phyloP scores from a whole-genome alignment of 2,329 filamentous ascomycete genomes.

The Aspergillus japonicus region DNA sequence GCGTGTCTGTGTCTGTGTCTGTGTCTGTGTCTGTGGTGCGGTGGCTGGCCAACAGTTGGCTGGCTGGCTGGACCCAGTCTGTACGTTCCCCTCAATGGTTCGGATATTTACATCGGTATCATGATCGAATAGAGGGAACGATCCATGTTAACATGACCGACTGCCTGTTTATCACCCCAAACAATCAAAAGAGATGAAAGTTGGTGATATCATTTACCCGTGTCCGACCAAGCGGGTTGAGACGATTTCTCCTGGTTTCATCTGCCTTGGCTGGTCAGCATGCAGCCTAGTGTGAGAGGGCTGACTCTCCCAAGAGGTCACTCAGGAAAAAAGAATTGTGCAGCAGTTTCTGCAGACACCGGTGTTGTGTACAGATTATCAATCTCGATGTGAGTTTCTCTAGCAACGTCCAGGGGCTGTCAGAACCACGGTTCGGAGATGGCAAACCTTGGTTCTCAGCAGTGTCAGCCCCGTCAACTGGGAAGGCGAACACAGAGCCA shows the following conservation, averaged over 20 bases:
- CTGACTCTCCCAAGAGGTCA: not conserved
- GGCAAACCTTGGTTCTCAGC: not conserved
- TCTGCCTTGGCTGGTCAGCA: not conserved
- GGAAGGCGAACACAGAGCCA: too few species aligned
- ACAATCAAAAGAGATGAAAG: not conserved
- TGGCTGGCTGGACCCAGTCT: not conserved
- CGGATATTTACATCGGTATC: not conserved
- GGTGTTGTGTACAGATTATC: not conserved
- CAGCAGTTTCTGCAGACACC: not conserved
- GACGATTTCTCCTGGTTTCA: not conserved
- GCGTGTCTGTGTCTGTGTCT: too few species aligned
- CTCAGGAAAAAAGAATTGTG: too few species aligned
- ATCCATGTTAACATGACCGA: not conserved
- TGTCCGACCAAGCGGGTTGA: not conserved
- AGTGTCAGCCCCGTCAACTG: not conserved
- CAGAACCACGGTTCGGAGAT: constrained; percentile 7
- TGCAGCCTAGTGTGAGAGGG: not conserved
- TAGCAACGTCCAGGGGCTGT: constrained; percentile 4
- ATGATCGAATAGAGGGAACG: not conserved
- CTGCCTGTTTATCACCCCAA: not conserved
- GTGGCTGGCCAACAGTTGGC: not conserved
- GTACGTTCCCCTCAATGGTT: not conserved
- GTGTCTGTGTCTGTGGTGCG: not conserved
- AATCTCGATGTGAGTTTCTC: constrained; percentile 10
- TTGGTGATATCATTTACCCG: not conserved